A percentile compares a stretch with the other conserved stretches of the same genome.
Conservation (phyloP, 768 basidiomycete species). For the Podaxis carcinomalis region DNA sequence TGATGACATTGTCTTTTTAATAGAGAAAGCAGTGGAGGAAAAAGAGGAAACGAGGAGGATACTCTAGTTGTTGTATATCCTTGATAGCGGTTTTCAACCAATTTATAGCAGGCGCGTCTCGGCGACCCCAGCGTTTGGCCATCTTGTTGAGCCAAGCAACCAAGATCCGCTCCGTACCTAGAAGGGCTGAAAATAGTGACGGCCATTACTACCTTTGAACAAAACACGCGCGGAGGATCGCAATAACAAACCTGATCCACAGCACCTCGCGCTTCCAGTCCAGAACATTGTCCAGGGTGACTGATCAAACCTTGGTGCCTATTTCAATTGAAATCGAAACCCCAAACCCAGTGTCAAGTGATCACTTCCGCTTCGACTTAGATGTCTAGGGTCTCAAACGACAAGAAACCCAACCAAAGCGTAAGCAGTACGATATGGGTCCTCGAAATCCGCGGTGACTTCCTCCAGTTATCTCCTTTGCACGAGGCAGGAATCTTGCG, state of each 20-base stretch:
- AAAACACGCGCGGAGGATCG: not conserved
- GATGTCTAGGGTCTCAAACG: not conserved
- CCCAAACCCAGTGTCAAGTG: not conserved
- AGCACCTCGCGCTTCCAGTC: not conserved
- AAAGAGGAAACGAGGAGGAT: not conserved
- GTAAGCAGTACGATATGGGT: not conserved
- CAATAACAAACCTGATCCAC: not conserved
- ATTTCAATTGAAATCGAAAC: not conserved
- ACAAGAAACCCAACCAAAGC: not conserved
- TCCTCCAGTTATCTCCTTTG: not conserved
- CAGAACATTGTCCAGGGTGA: not conserved
- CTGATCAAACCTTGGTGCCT: not conserved
- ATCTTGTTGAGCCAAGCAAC: not conserved
- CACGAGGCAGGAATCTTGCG: not conserved
- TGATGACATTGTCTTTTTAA: not conserved
- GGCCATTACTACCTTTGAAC: not conserved
- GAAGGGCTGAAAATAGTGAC: not conserved
- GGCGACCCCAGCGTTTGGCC: not conserved
- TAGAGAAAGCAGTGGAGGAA: not conserved
- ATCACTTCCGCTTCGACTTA: not conserved
- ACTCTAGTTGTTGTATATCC: not conserved
- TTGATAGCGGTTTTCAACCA: not conserved
- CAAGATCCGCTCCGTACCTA: conserved; percentile 9
- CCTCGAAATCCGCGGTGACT: not conserved
- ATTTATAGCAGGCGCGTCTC: not conserved